Evolutionary conservation across 2,329 filamentous ascomycete genomes (phyloP), one percentile per base, ranked within the genome.

Genomic region (Periconia sp.): DNA sequence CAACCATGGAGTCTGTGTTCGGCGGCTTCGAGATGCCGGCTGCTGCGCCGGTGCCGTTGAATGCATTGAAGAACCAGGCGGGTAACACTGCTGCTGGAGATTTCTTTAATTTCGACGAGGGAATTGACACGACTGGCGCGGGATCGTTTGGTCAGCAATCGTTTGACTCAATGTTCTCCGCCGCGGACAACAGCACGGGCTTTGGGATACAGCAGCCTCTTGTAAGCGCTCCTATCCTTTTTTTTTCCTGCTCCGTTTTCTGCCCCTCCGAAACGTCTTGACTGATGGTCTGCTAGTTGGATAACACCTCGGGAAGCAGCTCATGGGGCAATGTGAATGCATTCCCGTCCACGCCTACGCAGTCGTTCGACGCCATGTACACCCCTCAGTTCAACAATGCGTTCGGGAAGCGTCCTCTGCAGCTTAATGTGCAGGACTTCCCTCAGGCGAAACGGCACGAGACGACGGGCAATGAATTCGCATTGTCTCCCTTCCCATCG

Each of bases 1-100:
- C 31, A n/a, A n/a, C n/a, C 36, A 60, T 68, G 59, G 60, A 66
- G 43, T 68, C n/a, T n/a, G n/a, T n/a, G n/a, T n/a, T 66, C 46
- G 55, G 52, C 36, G 51, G 55, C 36, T 63, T 63, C 42, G 44
- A 50, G 33, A 57, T 57, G 50, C 44, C 56, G 29, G 29, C 37
- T 24, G 30, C 29, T 41, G 46, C 37, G 22, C 37, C 54, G 38
- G 50, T 45, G 33, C 34, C 55, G 36, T 63, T 56, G 44, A 48
- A 38, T 30, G 32, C 16, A 21, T 21, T 47, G 53, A 66, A 67
- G 57, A 51, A 43, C 23, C 22, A 55, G 33, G 23, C 23, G 56
- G 63, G 52, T 66, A 58, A 65, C 46, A 68, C 65, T 45, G 58
- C 58, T 35, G 31, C 42, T 37, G 50, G 48, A 51, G 61, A 63